Evolutionary conservation across 495 filamentous ascomycete genomes (phyloP), one percentile per base, ranked within the genome.

Genomic region (Xylaria acuta): DNA sequence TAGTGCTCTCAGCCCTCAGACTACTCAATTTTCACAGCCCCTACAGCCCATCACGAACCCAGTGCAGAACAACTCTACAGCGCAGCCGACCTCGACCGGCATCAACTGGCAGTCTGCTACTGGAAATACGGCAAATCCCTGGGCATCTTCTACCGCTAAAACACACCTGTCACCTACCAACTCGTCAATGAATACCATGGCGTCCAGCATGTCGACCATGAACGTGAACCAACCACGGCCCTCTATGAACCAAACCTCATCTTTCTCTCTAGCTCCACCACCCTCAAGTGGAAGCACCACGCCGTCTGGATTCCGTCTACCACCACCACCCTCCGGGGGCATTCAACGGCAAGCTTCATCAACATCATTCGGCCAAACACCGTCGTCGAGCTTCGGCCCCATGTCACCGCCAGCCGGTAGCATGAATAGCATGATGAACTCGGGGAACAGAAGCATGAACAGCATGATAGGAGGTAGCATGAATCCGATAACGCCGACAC

Each of bases 21-120:
- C 83, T 14, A 88, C 87, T 6, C 86, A 88, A 71, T 88, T 82
- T 72, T 87, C 87, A 6, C 84, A 88, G 53, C 87, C 87, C 0
- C 67, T 88, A 18, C 86, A 88, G 60, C 82, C 83, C 3, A 69
- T 69, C 20, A 22, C 59, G 2, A 47, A 59, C 12, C 12, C 67
- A 6, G 73, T 32, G 49, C 72, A 74, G 41, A 25, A 59, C 3
- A 58, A 11, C 25, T 34, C 68, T 9, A 54, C 72, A 12, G n/a
- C n/a, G 18, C 74, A 73, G 30, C 76, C 70, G 22, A 67, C 30
- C 11, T 69, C 78, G 60, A 67, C 72, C 1, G 41, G 70, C 3
- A 71, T 82, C 53, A 81, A 78, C 74, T 86, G 84, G 84, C 76
- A 77, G 20, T 60, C 77, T 5, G 59, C 80, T 14, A 36, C 78